Evolutionary conservation across 306 rosid species (phyloP), one percentile per base, ranked within the genome.

Genomic region (Hippophae gyantsensis): DNA sequence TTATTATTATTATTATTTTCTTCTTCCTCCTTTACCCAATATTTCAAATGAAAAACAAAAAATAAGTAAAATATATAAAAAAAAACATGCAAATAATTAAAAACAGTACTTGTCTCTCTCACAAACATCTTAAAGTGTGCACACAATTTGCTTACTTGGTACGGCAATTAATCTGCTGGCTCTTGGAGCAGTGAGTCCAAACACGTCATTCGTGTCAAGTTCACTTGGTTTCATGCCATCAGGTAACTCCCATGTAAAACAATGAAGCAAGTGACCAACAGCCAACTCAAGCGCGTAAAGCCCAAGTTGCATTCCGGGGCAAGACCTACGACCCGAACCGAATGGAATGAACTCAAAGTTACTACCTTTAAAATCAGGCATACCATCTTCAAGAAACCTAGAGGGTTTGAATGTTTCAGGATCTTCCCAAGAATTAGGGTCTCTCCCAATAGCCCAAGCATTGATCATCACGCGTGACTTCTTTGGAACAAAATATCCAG

Each of bases 251-350:
- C 95, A 90, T 42, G 76, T 77, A 71, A 90, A 90, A 61, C 94
- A 84, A 26, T 90, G 97, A 44, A 86, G 78, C 7, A 90, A 73
- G 73, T 90, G 86, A 4, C 80, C 82, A 71, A 90, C 88, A 0
- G 94, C 74, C 82, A 82, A 41, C 58, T 89, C 94, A 26, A 90
- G 78, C 41, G 94, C 78, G 54, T 82, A 86, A 0, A 90, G 78
- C 18, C 94, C 97, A 10, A 90, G 74, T 43, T 80, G 88, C 97
- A 90, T 90, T 0, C 97, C 97, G 0, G 97, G 97, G 72, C 97
- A 90, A 0, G 97, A 90, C 72, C 97, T 71, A 1, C 97, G 85
- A 61, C 97, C 97, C 52, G 95, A 90, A 48, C 97, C 97, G 58
- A 90, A 90, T 0, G 97, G 97, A 4, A 90, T 73, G 62, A 86